Conservation (phyloP, 2,329 filamentous ascomycete species). For the Epichloe brachyelytri region DNA sequence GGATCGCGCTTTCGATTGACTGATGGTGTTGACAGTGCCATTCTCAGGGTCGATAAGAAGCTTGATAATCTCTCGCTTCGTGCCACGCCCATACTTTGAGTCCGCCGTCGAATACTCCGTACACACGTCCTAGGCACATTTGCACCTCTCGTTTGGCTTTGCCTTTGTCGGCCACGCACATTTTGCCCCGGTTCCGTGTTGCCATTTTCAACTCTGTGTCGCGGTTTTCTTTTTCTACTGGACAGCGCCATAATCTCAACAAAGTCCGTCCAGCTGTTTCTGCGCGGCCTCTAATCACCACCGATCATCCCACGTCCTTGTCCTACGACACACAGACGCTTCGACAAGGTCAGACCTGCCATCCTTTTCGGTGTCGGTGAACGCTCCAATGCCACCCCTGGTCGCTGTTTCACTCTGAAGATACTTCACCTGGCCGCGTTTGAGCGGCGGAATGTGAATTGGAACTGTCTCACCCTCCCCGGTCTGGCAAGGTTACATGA, state of each 20-base stretch:
- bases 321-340: conserved; percentile 5
- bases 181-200: not conserved
- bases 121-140: no score
- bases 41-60: not conserved
- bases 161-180: not conserved
- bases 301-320: not conserved
- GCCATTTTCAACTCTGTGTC: not conserved
- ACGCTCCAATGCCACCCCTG: conserved; percentile 13
- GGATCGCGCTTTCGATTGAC: conserved; percentile 1
- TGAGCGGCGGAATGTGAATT: conserved; percentile 8
- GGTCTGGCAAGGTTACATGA: conserved; percentile 2
- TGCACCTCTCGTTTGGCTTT: not conserved
- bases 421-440: conserved; percentile 11
- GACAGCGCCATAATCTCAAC: no score
- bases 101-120: not conserved
- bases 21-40: not conserved
- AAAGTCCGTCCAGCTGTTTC: not conserved
- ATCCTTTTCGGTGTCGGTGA: conserved; percentile 8
- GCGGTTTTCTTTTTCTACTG: not conserved
- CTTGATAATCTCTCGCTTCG: not conserved
- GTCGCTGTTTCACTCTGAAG: conserved; percentile 11
- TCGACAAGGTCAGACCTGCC: not conserved
- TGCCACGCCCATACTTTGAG: not conserved
- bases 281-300: not conserved
- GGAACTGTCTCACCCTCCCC: conserved; percentile 5